A percentile compares a stretch with the other conserved stretches of the same genome.
phyloP scores from a whole-genome alignment of 306 rosid species.

The Corylus heterophylla region DNA sequence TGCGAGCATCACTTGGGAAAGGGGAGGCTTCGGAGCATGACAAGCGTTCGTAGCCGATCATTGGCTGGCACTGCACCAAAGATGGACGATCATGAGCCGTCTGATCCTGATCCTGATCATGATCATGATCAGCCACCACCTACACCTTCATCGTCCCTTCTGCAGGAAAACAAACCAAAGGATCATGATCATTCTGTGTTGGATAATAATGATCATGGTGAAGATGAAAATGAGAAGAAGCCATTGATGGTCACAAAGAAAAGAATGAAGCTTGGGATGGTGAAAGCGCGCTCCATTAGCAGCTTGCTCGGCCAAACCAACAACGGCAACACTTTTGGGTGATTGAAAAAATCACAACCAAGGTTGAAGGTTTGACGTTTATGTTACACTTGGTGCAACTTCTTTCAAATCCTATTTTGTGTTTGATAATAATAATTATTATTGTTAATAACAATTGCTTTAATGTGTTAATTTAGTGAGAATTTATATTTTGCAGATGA shows the following conservation, averaged over 20 bases:
- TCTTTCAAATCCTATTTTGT: constrained; percentile 2
- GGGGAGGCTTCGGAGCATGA: constrained; percentile 85
- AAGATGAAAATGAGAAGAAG: constrained; percentile 16
- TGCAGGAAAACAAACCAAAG: constrained; percentile 10
- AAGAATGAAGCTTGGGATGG: constrained; percentile 48
- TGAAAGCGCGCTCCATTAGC: constrained; percentile 62
- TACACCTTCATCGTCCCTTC: constrained; percentile 15
- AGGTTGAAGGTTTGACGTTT: constrained; percentile 10
- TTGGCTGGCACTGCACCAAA: constrained; percentile 8
- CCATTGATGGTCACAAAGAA: constrained; percentile 28
- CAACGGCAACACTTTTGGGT: constrained; percentile 6
- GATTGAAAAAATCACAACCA: neutral
- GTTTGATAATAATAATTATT: neutral
- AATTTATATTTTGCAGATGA: neutral
- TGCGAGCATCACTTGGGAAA: constrained; percentile 98
- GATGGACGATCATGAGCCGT: neutral
- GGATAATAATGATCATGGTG: neutral
- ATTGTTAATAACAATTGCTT: neutral
- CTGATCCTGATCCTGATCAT: no score
- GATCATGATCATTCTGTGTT: neutral
- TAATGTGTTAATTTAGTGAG: neutral
- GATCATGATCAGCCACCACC: neutral
- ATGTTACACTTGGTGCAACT: constrained; percentile 31
- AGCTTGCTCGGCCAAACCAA: constrained; percentile 60
- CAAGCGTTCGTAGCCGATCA: constrained; percentile 69